Conservation (phyloP, 352 stramenopile genomes). For the Phytopythium aichiense region DNA sequence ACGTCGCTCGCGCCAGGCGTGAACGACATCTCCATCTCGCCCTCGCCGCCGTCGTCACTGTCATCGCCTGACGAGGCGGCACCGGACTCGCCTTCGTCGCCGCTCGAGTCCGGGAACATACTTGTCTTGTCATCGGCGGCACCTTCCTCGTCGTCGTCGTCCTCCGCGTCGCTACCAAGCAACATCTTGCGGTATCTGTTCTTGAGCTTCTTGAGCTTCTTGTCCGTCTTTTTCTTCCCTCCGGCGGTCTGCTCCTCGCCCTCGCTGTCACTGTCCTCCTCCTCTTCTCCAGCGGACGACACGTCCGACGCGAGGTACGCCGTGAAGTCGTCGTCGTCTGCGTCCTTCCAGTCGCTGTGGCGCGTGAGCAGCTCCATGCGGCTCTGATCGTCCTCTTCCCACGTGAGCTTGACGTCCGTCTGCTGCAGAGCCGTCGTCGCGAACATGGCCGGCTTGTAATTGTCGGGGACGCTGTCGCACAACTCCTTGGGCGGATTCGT, state of each 20-base stretch:
- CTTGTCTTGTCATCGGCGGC: conserved; percentile 12
- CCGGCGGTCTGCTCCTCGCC: conserved; percentile 11
- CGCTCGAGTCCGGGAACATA: conserved; percentile 17
- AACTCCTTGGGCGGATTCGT: conserved; percentile 85
- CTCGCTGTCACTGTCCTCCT: conserved; percentile 37
- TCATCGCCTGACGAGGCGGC: conserved; percentile 7
- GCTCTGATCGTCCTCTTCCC: conserved; percentile 93
- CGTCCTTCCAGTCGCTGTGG: conserved; percentile 74
- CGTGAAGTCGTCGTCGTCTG: conserved; percentile 91
- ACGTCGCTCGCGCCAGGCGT: conserved; percentile 63
- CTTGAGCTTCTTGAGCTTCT: conserved; percentile 77
- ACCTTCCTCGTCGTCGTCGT: conserved; percentile 43
- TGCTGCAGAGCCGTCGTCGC: conserved; percentile 89
- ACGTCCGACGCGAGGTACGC: conserved; percentile 91
- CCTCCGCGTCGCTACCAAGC: conserved; percentile 64
- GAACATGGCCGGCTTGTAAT: conserved; percentile 95
- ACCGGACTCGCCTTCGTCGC: conserved; percentile 20
- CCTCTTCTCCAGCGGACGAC: conserved; percentile 50
- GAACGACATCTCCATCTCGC: conserved; percentile 86
- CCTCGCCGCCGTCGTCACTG: conserved; percentile 23
- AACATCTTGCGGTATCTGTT: conserved; percentile 79
- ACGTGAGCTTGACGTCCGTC: conserved; percentile 94
- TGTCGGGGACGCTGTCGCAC: conserved; percentile 80
- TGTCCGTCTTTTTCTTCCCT: conserved; percentile 41
- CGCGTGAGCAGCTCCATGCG: conserved; percentile 84